Evolutionary conservation across 2,329 filamentous ascomycete genomes (phyloP).

Genomic region (Stagonosporopsis cucurbitacearum): DNA sequence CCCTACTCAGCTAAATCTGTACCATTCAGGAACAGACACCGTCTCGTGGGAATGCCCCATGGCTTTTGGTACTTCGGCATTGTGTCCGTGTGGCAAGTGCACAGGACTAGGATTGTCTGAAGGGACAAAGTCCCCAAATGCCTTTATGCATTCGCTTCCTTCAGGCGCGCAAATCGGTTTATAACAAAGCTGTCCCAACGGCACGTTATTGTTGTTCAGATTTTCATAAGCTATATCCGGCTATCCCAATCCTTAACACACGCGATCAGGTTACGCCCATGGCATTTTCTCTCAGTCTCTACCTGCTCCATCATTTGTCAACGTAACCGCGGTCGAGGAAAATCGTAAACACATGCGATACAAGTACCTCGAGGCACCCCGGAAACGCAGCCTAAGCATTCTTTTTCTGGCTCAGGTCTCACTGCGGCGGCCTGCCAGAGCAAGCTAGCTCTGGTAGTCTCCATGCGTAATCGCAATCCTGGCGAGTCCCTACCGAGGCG

Average conservation of each 20-base stretch:
- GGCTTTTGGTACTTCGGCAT: conserved; percentile 49
- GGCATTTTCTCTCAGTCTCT: conserved; percentile 37
- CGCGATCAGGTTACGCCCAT: conserved; percentile 45
- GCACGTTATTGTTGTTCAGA: conserved; percentile 27
- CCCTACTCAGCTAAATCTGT: conserved; percentile 51
- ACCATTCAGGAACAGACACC: conserved; percentile 52
- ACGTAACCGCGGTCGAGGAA: conserved; percentile 48
- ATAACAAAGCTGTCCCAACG: conserved; percentile 48
- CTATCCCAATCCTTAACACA: conserved; percentile 49
- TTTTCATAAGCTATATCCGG: conserved; percentile 44
- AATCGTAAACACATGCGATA: conserved; percentile 53
- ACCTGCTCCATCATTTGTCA: conserved; percentile 51
- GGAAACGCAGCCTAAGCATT: conserved; percentile 45
- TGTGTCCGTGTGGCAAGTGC: conserved; percentile 53
- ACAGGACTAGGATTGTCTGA: conserved; percentile 49
- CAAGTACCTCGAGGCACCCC: conserved; percentile 43
- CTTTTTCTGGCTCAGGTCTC: conserved; percentile 53
- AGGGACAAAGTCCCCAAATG: conserved; percentile 47
- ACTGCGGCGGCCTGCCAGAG: conserved; percentile 57
- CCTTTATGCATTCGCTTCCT: conserved; percentile 48
- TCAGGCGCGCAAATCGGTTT: conserved; percentile 48
- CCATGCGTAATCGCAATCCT: conserved; percentile 59
- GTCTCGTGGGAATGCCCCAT: conserved; percentile 51
- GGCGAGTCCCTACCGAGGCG: conserved; percentile 56
- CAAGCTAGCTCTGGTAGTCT: conserved; percentile 59